A percentile compares a stretch with the other conserved stretches of the same genome.
Evolutionary conservation across 345 rosid species (phyloP).

Genomic region (Pseudoturritis turrita): DNA sequence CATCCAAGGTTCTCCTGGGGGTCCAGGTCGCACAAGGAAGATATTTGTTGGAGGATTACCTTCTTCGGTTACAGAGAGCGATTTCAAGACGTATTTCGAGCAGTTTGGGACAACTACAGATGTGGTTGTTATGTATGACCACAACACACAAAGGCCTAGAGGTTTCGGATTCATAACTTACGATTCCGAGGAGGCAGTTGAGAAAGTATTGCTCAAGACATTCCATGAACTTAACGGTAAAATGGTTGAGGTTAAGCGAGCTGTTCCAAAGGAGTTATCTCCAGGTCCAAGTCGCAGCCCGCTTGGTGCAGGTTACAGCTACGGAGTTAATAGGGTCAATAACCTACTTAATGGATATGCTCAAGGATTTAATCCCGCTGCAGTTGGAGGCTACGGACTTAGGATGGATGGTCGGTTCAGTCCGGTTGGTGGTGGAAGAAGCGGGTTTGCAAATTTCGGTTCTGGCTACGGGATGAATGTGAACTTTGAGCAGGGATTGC

Average conservation of each 20-base stretch:
- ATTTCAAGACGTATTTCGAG: slow-evolving; percentile 77
- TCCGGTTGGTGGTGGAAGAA: slow-evolving; percentile 60
- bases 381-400: slow-evolving; percentile 43
- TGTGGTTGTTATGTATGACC: slow-evolving; percentile 98
- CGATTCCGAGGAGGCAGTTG: slow-evolving; percentile 92
- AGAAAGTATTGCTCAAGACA: slow-evolving; percentile 72
- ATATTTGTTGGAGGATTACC: slow-evolving; percentile 95
- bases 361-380: slow-evolving; percentile 59
- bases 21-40: slow-evolving; percentile 75
- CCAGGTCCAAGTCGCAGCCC: slow-evolving; percentile 80
- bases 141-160: slow-evolving; percentile 97
- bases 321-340: slow-evolving; percentile 60
- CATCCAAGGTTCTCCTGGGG: slow-evolving; percentile 63
- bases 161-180: slow-evolving; percentile 98
- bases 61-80: slow-evolving; percentile 59
- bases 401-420: slow-evolving; percentile 79
- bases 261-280: slow-evolving; percentile 91
- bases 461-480: slow-evolving; percentile 68
- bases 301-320: slow-evolving; percentile 57
- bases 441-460: slow-evolving; percentile 37
- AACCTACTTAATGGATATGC: slow-evolving; percentile 67
- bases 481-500: slow-evolving; percentile 70
- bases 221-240: slow-evolving; percentile 97
- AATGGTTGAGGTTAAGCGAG: slow-evolving; percentile 98
- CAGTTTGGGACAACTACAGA: slow-evolving; percentile 87